Conservation (phyloP, 345 rosid genomes). For the Chamaenerion angustifolium region DNA sequence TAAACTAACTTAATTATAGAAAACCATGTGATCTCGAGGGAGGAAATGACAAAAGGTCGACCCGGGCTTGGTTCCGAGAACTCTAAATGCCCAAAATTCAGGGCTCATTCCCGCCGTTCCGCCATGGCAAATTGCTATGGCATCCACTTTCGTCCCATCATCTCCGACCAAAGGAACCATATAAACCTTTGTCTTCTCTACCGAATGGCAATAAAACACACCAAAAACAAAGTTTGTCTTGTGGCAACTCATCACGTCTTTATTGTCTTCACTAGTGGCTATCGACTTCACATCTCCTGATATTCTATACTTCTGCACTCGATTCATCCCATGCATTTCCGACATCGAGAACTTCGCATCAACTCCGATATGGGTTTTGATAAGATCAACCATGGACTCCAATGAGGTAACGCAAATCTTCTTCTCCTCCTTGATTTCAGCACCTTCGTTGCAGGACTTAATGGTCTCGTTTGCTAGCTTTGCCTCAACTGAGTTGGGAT, state of each 20-base stretch:
- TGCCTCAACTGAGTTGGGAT: not conserved
- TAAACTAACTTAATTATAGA: no score
- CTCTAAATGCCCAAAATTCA: no score
- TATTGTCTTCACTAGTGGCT: no score
- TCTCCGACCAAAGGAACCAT: not conserved
- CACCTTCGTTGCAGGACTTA: no score
- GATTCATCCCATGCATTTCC: not conserved
- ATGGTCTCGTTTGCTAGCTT: not conserved
- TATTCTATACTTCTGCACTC: not conserved
- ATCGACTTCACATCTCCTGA: not conserved
- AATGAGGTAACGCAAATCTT: not conserved
- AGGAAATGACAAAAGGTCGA: no score
- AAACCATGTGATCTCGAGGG: no score
- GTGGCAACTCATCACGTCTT: not conserved
- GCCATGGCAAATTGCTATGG: not conserved
- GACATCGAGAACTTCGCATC: no score
- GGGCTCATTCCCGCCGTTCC: no score
- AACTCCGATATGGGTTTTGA: not conserved
- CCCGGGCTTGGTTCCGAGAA: no score
- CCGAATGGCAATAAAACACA: not conserved
- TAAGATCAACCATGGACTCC: not conserved
- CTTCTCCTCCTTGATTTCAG: no score
- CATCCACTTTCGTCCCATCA: not conserved
- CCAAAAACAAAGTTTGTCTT: not conserved
- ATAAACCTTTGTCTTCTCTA: not conserved